Percentiles rank a stretch among this genome's conserved stretches.
These are phyloP conservation scores for Zea luxurians DNA, from an alignment of 176 grass and related monocot species.

Conservation along the genomic window DNA sequence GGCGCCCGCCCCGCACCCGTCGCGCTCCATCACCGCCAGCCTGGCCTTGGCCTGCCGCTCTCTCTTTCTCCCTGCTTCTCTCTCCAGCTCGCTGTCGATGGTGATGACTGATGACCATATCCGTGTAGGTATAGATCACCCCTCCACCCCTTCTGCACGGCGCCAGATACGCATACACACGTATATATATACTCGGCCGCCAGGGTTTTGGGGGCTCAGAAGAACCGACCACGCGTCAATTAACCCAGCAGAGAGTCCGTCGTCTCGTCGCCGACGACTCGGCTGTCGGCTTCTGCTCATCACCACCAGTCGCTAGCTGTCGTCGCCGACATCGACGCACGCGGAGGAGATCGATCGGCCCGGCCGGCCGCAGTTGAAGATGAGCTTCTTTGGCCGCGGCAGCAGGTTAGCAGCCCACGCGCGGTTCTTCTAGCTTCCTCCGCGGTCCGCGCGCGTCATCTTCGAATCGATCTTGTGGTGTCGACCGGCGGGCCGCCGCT, in stretches of 20 bases:
- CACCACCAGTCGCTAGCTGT: too few species aligned
- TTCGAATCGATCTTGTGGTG: neutral
- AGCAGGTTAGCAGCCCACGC: slow-evolving; percentile 48
- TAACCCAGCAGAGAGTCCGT: neutral
- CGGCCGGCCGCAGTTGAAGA: neutral
- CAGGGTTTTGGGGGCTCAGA: neutral
- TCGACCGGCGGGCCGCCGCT: neutral
- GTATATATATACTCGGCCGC: neutral
- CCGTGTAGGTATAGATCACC: too few species aligned
- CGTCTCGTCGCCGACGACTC: neutral
- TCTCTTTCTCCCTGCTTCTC: neutral
- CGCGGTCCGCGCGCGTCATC: neutral
- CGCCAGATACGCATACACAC: neutral
- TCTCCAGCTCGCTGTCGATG: neutral
- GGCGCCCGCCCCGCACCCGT: neutral
- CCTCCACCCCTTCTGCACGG: too few species aligned
- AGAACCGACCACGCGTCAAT: neutral
- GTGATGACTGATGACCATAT: neutral
- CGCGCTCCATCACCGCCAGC: slow-evolving; percentile 39
- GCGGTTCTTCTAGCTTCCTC: neutral
- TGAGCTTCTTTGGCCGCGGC: slow-evolving; percentile 69
- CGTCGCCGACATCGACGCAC: neutral
- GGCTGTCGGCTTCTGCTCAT: neutral
- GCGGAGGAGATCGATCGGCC: neutral
- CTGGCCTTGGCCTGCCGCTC: neutral